Base-by-base conservation (phyloP, 768 basidiomycete species). In the Lactarius akahatsu region DNA sequence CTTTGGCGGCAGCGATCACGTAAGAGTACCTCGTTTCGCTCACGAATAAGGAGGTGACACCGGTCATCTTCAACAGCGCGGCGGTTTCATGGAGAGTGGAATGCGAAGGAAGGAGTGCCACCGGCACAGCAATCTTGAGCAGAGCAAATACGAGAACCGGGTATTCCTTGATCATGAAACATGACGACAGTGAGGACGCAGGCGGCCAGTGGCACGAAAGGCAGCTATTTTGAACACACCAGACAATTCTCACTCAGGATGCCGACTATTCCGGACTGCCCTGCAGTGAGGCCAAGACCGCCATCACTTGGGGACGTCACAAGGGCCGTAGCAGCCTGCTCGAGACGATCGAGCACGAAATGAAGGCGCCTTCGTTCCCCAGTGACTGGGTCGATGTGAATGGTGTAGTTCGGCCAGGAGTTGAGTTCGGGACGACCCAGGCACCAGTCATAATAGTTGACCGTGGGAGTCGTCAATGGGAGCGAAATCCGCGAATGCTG, bases 161-260 rank as follows among this genome's bases (percentile, higher is more conserved):
- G 69, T 80, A 87, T n/a, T 89, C 86, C 88, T 88, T 63, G 36
- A 16, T 15, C 41, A 41, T 40, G 38, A 38, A 32, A 52, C 40
- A 45, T 56, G 5, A 61, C 30, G 9, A 10, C 26, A 28, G 15
- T 66, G 45, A 61, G 64, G 6, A 55, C 23, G n/a, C 41, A 43
- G 5, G 34, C 11, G 18, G 28, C 52, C 40, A 43, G 4, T 43
- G 43, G 23, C 43, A 30, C 11, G 15, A 38, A 28, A 50, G 23
- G 6, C 23, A 13, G 26, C 6, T 23, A 13, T 11, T 45, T 50
- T n/a, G 18, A 7, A 74, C 85, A 69, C 75, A 90, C 91, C 73
- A 86, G 72, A 41, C 83, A 86, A 72, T 92, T 92, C 56, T 87
- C 82, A 74, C 84, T 85, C 72, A 91, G 81, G 18, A 92, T 83